phyloP scores from a whole-genome alignment of 371 early-diverging fungal genomes.

The Mucor circinelloides region DNA sequence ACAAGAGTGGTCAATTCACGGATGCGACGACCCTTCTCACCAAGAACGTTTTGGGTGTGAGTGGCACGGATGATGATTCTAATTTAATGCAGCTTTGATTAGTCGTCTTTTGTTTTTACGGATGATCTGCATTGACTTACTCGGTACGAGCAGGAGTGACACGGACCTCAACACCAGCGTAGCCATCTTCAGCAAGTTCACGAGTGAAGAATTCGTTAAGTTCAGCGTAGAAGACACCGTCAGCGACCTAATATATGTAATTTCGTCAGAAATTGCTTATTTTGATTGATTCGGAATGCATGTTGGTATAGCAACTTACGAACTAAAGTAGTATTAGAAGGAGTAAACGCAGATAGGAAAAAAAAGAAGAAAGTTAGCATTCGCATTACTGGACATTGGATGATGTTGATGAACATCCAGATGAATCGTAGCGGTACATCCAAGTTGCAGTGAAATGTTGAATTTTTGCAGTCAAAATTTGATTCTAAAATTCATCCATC shows the following conservation, averaged over 20 bases:
- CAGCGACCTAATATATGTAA: slow-evolving; percentile 78
- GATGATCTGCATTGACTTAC: too few relatives aligned
- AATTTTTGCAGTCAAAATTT: background rate
- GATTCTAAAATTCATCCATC: background rate
- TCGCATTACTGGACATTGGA: too few relatives aligned
- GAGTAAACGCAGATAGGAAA: background rate
- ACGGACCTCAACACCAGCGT: slow-evolving; percentile 98
- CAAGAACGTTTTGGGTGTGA: too few relatives aligned
- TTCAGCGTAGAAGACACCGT: too few relatives aligned
- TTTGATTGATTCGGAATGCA: background rate
- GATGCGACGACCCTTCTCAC: too few relatives aligned
- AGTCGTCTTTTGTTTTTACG: too few relatives aligned
- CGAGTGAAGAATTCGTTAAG: too few relatives aligned
- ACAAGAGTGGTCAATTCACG: too few relatives aligned
- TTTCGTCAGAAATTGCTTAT: background rate
- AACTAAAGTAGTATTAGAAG: background rate
- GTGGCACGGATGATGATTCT: slow-evolving; percentile 97
- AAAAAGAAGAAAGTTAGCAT: background rate
- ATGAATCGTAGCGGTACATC: background rate
- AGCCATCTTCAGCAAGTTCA: slow-evolving; percentile 91
- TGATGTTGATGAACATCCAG: background rate
- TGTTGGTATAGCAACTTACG: background rate
- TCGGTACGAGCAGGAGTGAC: slow-evolving; percentile 98
- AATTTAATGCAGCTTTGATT: too few relatives aligned
- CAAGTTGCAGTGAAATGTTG: background rate